These are phyloP conservation scores for Neonectria hederae DNA, from an alignment of 2,329 filamentous ascomycete genomes.

Conservation along the genomic window DNA sequence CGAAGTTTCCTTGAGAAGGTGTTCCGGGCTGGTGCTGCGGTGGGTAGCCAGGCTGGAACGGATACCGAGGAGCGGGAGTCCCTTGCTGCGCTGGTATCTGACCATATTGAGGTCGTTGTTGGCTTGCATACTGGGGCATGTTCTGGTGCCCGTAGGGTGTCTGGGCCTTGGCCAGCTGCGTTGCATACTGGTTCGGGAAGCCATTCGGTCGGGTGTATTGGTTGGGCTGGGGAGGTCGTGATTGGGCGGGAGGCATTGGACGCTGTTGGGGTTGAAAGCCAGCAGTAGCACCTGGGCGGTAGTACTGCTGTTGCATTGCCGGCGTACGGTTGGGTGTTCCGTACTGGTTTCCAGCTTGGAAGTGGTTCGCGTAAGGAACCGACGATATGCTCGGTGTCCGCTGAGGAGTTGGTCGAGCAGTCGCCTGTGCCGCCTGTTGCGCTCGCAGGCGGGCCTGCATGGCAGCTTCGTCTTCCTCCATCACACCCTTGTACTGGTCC, in stretches of 20 bases:
- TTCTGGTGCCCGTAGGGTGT: constrained; percentile 62
- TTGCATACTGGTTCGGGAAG: constrained; percentile 57
- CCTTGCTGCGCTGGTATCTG: constrained; percentile 54
- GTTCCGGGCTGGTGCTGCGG: constrained; percentile 49
- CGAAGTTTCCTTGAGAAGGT: constrained; percentile 50
- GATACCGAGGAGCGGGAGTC: constrained; percentile 55
- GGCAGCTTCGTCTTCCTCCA: constrained; percentile 83
- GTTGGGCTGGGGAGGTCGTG: constrained; percentile 54
- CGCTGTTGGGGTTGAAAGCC: constrained; percentile 56
- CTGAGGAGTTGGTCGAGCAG: constrained; percentile 49
- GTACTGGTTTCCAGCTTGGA: constrained; percentile 56
- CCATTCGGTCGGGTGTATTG: constrained; percentile 62
- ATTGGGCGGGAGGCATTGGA: constrained; percentile 45
- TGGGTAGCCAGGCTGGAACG: constrained; percentile 51
- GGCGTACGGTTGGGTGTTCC: constrained; percentile 58
- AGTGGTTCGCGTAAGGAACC: constrained; percentile 55
- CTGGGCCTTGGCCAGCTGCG: constrained; percentile 62
- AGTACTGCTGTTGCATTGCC: constrained; percentile 56
- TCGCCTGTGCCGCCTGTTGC: constrained; percentile 48
- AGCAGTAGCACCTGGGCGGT: constrained; percentile 51
- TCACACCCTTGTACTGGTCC: constrained; percentile 78
- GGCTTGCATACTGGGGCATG: constrained; percentile 58
- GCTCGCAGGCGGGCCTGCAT: constrained; percentile 60
- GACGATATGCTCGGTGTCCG: constrained; percentile 52
- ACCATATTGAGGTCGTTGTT: constrained; percentile 56